These are phyloP conservation scores for Xylaria longipes DNA, from an alignment of 495 filamentous ascomycete genomes.

Conservation along the genomic window DNA sequence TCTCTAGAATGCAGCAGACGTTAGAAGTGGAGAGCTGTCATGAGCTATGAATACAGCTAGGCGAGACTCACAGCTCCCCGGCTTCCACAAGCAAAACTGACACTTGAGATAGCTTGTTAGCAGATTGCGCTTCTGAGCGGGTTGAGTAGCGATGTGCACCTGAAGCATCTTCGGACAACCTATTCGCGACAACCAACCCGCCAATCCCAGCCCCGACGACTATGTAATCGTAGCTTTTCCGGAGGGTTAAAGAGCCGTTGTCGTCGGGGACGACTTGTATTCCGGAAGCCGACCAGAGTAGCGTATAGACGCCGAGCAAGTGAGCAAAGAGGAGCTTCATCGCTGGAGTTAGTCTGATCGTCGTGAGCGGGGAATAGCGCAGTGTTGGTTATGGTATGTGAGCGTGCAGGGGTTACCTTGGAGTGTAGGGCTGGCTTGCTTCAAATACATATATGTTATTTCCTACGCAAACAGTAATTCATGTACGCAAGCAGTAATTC, in stretches of 20 bases:
- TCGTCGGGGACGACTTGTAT: slow-evolving; percentile 23
- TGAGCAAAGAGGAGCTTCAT: not conserved
- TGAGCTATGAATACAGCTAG: not conserved
- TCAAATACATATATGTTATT: no score
- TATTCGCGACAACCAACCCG: slow-evolving; percentile 60
- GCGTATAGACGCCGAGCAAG: slow-evolving; percentile 24
- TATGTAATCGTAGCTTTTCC: slow-evolving; percentile 54
- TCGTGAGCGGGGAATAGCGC: no score
- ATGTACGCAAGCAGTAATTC: no score
- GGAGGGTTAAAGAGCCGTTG: slow-evolving; percentile 29
- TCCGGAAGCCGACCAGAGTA: slow-evolving; percentile 20
- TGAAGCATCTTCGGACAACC: slow-evolving; percentile 54
- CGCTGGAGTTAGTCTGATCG: not conserved
- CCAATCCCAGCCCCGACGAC: slow-evolving; percentile 61
- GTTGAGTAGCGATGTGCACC: slow-evolving; percentile 26
- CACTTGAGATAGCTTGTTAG: slow-evolving; percentile 1
- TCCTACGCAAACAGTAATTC: no score
- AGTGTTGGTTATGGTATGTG: no score
- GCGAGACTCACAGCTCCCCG: slow-evolving; percentile 44
- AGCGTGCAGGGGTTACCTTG: no score
- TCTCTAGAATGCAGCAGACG: slow-evolving; percentile 30
- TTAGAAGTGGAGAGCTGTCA: slow-evolving; percentile 19
- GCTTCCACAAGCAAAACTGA: slow-evolving; percentile 51
- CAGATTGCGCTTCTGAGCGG: not conserved
- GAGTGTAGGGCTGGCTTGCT: no score